phyloP scores from a whole-genome alignment of 176 grass and related monocot species.

The Coix lacrymajobi region DNA sequence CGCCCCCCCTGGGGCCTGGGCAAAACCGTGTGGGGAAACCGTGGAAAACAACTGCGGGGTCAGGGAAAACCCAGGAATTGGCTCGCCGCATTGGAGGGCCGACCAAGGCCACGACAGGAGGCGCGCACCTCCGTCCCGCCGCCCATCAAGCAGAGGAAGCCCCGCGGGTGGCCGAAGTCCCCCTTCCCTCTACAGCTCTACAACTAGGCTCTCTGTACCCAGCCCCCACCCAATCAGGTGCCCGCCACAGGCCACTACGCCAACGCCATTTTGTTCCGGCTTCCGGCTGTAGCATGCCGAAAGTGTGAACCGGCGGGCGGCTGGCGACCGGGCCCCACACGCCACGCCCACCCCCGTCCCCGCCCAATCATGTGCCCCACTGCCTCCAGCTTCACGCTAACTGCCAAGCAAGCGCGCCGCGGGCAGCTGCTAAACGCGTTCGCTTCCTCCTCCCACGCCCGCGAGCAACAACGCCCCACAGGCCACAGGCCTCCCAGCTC shows the following conservation, averaged over 20 bases:
- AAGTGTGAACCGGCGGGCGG: too few relatives aligned
- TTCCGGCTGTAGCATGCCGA: too few relatives aligned
- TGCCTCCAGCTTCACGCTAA: constrained; percentile 12
- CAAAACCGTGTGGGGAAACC: neutral
- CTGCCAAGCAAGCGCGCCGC: neutral
- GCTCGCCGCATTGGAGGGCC: neutral
- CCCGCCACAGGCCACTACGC: too few relatives aligned
- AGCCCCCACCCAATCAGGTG: too few relatives aligned
- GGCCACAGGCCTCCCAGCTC: neutral
- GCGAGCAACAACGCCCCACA: neutral
- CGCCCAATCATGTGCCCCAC: neutral
- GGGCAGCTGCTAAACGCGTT: constrained; percentile 19
- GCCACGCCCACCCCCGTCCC: neutral
- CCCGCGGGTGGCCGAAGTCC: too few relatives aligned
- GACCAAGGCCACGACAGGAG: neutral
- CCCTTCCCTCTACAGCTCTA: too few relatives aligned
- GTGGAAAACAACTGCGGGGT: neutral
- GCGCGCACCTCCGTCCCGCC: neutral
- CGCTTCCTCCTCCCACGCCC: constrained; percentile 5
- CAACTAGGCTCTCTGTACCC: too few relatives aligned
- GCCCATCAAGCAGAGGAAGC: neutral
- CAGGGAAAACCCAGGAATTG: neutral
- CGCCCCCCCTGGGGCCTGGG: too few relatives aligned
- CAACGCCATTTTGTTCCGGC: too few relatives aligned
- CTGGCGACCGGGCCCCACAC: constrained; percentile 12